These are phyloP conservation scores for Fusarium longipes DNA, from an alignment of 2,329 filamentous ascomycete genomes.

Conservation along the genomic window DNA sequence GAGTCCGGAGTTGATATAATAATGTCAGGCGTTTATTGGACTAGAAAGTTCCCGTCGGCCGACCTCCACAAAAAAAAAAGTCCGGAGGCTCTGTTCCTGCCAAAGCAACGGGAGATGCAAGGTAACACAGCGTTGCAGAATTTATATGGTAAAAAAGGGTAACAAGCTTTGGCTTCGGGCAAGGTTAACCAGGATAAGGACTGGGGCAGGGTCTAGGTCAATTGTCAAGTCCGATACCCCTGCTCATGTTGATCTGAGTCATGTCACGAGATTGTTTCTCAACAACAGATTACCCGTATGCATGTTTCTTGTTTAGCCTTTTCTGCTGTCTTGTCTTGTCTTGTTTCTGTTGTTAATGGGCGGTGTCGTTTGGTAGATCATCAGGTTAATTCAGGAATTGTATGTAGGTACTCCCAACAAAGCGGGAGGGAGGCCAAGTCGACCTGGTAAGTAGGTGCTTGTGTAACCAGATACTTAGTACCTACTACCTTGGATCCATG, in stretches of 20 bases:
- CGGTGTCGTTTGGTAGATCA: not conserved
- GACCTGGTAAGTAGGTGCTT: no score
- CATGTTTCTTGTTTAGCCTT: no score
- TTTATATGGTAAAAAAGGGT: not conserved
- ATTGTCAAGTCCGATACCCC: not conserved
- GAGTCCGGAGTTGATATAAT: not conserved
- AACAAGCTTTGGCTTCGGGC: not conserved
- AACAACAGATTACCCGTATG: not conserved
- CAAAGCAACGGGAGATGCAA: not conserved
- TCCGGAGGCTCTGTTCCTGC: slow-evolving; percentile 19
- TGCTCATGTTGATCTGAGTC: not conserved
- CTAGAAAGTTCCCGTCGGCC: slow-evolving; percentile 46
- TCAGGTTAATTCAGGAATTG: no score
- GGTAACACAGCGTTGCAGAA: not conserved
- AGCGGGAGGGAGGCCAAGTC: no score
- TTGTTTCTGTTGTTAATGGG: no score
- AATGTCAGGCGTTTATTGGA: slow-evolving; percentile 41
- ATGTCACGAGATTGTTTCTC: not conserved
- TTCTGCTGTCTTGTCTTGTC: not conserved
- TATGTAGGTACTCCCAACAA: no score
- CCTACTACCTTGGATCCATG: no score
- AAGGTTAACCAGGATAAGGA: not conserved
- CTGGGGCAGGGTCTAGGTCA: not conserved
- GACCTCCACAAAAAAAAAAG: not conserved
- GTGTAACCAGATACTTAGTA: no score